These are phyloP conservation scores for Tetrahymena malaccensis DNA, from an alignment of 73 alveolate species.

Conservation along the genomic window DNA sequence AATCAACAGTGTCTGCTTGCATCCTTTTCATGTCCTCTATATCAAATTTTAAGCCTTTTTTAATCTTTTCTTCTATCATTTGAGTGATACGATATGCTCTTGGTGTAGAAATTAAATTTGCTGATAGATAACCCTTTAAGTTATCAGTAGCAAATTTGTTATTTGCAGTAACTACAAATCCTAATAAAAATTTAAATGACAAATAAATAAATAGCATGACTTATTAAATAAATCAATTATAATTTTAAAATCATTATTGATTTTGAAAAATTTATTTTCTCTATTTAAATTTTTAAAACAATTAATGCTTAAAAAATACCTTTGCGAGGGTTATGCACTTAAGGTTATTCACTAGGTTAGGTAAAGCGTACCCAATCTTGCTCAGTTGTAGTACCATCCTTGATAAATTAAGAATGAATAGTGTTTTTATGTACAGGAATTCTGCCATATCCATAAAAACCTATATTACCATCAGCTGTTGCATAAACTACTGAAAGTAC, in stretches of 20 bases:
- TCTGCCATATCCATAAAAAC: slow-evolving; percentile 59
- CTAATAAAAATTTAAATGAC: not conserved
- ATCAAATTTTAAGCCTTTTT: not conserved
- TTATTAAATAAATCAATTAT: no score
- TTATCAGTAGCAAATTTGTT: slow-evolving; percentile 54
- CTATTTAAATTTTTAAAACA: no score
- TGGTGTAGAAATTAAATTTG: slow-evolving; percentile 1
- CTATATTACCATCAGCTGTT: slow-evolving; percentile 59
- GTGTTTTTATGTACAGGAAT: slow-evolving; percentile 13
- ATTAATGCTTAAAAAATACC: slow-evolving; percentile 34
- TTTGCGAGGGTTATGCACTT: slow-evolving; percentile 77
- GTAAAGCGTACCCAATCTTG: slow-evolving; percentile 64
- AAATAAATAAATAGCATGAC: no score
- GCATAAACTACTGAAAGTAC: slow-evolving; percentile 22
- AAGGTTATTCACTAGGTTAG: slow-evolving; percentile 66
- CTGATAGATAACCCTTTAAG: not conserved
- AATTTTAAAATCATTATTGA: no score
- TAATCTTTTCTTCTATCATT: not conserved
- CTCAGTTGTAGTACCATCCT: slow-evolving; percentile 70
- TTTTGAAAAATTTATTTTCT: not conserved
- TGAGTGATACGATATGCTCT: slow-evolving; percentile 29
- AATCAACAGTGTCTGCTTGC: not conserved
- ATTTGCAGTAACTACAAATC: slow-evolving; percentile 78
- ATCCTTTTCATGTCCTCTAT: not conserved
- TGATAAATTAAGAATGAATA: slow-evolving; percentile 42